Evolutionary conservation across 129 eudicot species (phyloP), one percentile per base, ranked within the genome.

Genomic region (Helianthus tuberosus): DNA sequence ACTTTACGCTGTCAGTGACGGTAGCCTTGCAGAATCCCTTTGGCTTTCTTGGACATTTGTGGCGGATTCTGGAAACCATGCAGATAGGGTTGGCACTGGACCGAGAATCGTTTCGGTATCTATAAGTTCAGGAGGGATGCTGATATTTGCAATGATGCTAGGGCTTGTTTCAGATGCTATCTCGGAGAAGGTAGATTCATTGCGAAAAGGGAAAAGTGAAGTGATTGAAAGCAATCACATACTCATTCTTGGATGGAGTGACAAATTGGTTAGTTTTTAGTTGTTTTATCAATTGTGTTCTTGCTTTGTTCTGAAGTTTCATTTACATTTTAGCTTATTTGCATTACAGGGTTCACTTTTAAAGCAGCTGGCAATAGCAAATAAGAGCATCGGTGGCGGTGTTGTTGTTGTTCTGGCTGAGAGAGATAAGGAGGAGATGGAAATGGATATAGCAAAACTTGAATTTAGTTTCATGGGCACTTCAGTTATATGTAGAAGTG

Each of bases 121-220:
- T 64, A 89, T 95, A 71, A 95, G 90, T 81, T 75, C 97, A 51
- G 99, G 99, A 70, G 99, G 99, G 55, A 95, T 95, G 99, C 91
- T 95, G 70, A 95, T 91, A 83, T 95, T 95, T 84, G 99, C 99
- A 32, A 95, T 91, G 99, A 95, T 95, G 97, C 82, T 95, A 54
- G 99, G 99, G 66, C 97, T 95, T 64, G 96, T 95, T 69, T 95
- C 99, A 52, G 99, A 95, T 95, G 97, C 97, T 75, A 95, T 91
- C 57, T 91, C 99, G 27, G 99, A 95, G 73, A 95, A 91, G 85
- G 97, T 95, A 20, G 99, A 95, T 77, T 95, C 99, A 15, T 73
- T 95, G 79, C 83, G 96, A 47, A 95, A 95, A 82, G 99, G 99
- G 67, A 95, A 91, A 83, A 95, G 99, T 59, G 97, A 95, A 82